Percentiles rank a stretch among this genome's conserved stretches.
Evolutionary conservation across 805 yeast species (phyloP).

Genomic region (Candida maesae): DNA sequence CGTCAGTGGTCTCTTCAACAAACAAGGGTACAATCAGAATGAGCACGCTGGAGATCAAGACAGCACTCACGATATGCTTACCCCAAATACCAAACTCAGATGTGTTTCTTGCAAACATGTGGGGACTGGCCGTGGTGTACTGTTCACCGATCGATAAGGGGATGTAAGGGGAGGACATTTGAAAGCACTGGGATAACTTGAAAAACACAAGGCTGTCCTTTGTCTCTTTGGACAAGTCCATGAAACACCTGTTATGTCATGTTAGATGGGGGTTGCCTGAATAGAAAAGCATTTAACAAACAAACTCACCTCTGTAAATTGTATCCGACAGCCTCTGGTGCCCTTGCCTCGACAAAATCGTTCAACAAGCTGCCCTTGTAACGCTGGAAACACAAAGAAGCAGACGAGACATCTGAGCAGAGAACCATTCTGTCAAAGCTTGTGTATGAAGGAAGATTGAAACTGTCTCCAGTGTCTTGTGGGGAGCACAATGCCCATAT

Average conservation of each 20-base stretch:
- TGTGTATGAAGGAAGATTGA: not conserved
- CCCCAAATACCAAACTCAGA: not conserved
- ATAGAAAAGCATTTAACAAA: too few species aligned
- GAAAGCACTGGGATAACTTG: slow-evolving; percentile 7
- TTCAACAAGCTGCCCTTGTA: slow-evolving; percentile 3
- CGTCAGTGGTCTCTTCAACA: too few species aligned
- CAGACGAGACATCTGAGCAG: slow-evolving; percentile 12
- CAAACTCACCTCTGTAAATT: slow-evolving; percentile 2
- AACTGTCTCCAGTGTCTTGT: not conserved
- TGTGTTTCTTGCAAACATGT: too few species aligned
- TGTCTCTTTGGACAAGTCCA: slow-evolving; percentile 6
- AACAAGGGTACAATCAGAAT: not conserved
- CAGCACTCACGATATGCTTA: not conserved
- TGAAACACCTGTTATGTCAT: slow-evolving; percentile 11
- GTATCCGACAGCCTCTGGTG: too few species aligned
- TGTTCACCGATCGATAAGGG: not conserved
- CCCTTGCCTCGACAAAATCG: not conserved
- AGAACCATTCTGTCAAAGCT: slow-evolving; percentile 10
- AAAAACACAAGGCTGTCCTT: slow-evolving; percentile 7
- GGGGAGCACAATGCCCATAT: not conserved
- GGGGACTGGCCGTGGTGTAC: too few species aligned
- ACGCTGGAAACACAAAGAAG: slow-evolving; percentile 11
- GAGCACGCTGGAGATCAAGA: not conserved
- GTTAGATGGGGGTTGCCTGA: too few species aligned
- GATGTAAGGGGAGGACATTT: not conserved